Percentiles rank a stretch among this genome's conserved stretches.
phyloP scores from a whole-genome alignment of 352 stramenopile genomes.

The Peronospora farinosa region DNA sequence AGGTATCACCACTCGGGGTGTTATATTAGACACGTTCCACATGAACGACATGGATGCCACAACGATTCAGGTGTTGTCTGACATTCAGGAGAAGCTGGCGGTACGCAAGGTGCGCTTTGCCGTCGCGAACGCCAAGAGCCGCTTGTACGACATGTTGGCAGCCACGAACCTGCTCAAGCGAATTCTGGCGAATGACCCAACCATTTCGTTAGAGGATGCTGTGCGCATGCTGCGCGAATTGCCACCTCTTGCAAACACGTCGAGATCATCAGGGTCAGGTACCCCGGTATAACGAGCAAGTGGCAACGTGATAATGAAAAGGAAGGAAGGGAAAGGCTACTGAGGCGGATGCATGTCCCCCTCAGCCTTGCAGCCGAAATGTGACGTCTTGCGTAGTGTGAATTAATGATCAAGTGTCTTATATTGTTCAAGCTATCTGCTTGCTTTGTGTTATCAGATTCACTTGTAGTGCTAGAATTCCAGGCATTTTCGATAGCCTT shows the following conservation, averaged over 20 bases:
- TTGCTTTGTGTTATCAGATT: too few relatives aligned
- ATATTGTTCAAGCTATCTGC: too few relatives aligned
- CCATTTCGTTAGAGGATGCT: conserved; percentile 16
- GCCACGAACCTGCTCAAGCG: conserved; percentile 17
- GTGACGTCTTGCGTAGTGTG: conserved; percentile 3
- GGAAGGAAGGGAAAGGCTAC: background rate
- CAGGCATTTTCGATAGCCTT: too few relatives aligned
- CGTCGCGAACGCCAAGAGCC: conserved; percentile 18
- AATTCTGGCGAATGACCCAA: conserved; percentile 14
- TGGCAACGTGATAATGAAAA: conserved; percentile 1
- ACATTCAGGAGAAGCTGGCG: conserved; percentile 18
- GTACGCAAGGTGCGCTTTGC: conserved; percentile 16
- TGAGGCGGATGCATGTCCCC: conserved; percentile 1
- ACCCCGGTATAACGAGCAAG: conserved; percentile 6
- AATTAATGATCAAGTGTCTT: conserved; percentile 2
- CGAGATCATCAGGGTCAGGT: too few relatives aligned
- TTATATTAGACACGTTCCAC: conserved; percentile 17
- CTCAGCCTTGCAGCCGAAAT: background rate
- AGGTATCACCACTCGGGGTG: conserved; percentile 12
- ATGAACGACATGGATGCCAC: conserved; percentile 27
- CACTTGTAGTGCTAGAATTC: too few relatives aligned
- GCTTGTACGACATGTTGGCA: conserved; percentile 11
- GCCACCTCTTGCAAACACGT: conserved; percentile 3
- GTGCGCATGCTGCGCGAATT: conserved; percentile 12
- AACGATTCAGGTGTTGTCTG: conserved; percentile 17